Evolutionary conservation across 2,329 filamentous ascomycete species (phyloP).

Genomic region (Mollisiaceae sp.): DNA sequence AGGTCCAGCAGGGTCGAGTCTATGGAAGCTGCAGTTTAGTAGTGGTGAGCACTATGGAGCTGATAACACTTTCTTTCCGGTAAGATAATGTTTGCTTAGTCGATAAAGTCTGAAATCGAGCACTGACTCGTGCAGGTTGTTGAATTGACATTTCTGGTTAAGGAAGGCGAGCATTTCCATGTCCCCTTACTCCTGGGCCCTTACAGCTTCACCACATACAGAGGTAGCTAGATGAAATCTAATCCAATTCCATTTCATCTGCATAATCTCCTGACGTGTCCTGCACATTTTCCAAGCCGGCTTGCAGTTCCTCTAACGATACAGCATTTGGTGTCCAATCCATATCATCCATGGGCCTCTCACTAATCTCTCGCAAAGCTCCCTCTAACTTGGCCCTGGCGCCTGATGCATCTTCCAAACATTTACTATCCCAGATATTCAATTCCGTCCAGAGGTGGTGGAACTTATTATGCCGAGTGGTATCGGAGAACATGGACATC

Average conservation of each 20-base stretch:
- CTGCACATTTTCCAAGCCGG: slow-evolving; percentile 13
- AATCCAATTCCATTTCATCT: slow-evolving; percentile 7
- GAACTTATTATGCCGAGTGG: slow-evolving; percentile 37
- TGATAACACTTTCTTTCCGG: slow-evolving; percentile 61
- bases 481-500: slow-evolving; percentile 40
- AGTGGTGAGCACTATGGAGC: slow-evolving; percentile 73
- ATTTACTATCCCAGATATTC: slow-evolving; percentile 35
- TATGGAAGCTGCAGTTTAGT: slow-evolving; percentile 75
- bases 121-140: slow-evolving; percentile 42
- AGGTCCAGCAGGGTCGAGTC: slow-evolving; percentile 41
- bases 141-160: slow-evolving; percentile 57
- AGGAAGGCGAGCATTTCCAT: slow-evolving; percentile 72
- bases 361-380: slow-evolving; percentile 39
- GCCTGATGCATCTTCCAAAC: slow-evolving; percentile 23
- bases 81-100: slow-evolving; percentile 32
- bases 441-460: slow-evolving; percentile 33
- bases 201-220: slow-evolving; percentile 82
- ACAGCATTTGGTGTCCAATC: slow-evolving; percentile 42
- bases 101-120: background rate
- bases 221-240: slow-evolving; percentile 62
- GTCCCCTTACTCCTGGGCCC: slow-evolving; percentile 79
- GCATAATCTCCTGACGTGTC: slow-evolving; percentile 12
- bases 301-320: slow-evolving; percentile 37
- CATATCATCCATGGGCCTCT: slow-evolving; percentile 41
- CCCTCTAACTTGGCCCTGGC: slow-evolving; percentile 34